Percentiles rank a stretch among this genome's conserved stretches.
These are phyloP conservation scores for Saxophila tyrrhenica DNA, from an alignment of 495 filamentous ascomycete genomes.

Conservation along the genomic window DNA sequence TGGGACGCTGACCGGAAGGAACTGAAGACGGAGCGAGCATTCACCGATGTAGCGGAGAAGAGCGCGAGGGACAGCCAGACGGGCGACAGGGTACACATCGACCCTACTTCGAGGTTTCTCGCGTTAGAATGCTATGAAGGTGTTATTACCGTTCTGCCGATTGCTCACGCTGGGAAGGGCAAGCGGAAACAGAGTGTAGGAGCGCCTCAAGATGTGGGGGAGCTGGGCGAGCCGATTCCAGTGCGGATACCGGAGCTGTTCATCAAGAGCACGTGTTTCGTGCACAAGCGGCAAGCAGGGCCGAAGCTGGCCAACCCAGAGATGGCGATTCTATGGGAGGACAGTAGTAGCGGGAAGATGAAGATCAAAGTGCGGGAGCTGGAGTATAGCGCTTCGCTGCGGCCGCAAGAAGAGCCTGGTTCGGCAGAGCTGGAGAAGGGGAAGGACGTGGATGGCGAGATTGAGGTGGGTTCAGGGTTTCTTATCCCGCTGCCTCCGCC, in stretches of 20 bases:
- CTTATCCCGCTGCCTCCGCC: conserved; percentile 72
- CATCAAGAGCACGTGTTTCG: conserved; percentile 68
- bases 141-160: conserved; percentile 62
- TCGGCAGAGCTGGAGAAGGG: conserved; percentile 40
- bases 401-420: conserved; percentile 34
- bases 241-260: conserved; percentile 77
- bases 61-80: conserved; percentile 68
- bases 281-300: conserved; percentile 48
- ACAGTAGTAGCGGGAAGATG: conserved; percentile 46
- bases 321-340: conserved; percentile 75
- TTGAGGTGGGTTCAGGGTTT: conserved; percentile 64
- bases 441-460: conserved; percentile 38
- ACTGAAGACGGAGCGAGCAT: conserved; percentile 57
- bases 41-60: conserved; percentile 64
- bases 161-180: conserved; percentile 44
- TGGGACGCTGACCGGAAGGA: conserved; percentile 60
- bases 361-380: conserved; percentile 50
- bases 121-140: conserved; percentile 84
- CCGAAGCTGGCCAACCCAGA: conserved; percentile 48
- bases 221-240: conserved; percentile 57
- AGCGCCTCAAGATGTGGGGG: conserved; percentile 37
- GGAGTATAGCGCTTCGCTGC: conserved; percentile 34
- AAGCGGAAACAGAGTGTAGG: conserved; percentile 37
- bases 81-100: conserved; percentile 64
- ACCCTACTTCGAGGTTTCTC: conserved; percentile 72